phyloP scores from a whole-genome alignment of 169 alveolate genomes.

The Plasmodium cynomolgi region DNA sequence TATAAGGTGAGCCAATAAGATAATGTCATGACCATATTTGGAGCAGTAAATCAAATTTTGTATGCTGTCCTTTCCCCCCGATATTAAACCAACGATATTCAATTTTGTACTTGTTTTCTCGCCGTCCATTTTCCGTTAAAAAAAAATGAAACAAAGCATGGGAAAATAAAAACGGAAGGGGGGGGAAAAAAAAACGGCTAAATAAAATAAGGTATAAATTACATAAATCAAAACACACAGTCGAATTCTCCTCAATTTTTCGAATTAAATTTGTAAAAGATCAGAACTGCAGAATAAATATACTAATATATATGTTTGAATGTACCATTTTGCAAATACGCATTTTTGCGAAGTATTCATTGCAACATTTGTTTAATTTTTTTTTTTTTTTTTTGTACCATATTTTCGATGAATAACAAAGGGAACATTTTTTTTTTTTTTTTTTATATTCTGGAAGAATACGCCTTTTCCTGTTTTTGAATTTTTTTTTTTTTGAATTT shows the following conservation, averaged over 20 bases:
- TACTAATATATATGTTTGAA: background rate
- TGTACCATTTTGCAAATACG: background rate
- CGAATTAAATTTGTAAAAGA: background rate
- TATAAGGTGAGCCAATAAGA: constrained; percentile 56
- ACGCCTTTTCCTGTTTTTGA: background rate
- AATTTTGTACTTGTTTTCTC: constrained; percentile 32
- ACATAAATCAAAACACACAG: background rate
- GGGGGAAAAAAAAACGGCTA: background rate
- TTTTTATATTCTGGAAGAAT: background rate
- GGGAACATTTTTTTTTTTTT: background rate
- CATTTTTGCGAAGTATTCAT: background rate
- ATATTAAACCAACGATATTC: constrained; percentile 88
- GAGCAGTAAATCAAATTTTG: constrained; percentile 80
- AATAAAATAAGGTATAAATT: background rate
- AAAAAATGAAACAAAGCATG: background rate
- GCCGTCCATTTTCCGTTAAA: background rate
- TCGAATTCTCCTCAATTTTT: background rate
- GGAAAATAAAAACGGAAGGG: background rate
- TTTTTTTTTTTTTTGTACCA: background rate
- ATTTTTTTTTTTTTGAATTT: background rate
- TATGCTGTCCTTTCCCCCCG: constrained; percentile 92
- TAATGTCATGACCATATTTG: constrained; percentile 75
- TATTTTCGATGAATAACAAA: background rate
- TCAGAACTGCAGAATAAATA: background rate
- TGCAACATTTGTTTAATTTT: background rate